Percentiles rank a stretch among this genome's conserved stretches.
Evolutionary conservation across 148 eudicot species (phyloP).

Genomic region (Nyssa sinensis): DNA sequence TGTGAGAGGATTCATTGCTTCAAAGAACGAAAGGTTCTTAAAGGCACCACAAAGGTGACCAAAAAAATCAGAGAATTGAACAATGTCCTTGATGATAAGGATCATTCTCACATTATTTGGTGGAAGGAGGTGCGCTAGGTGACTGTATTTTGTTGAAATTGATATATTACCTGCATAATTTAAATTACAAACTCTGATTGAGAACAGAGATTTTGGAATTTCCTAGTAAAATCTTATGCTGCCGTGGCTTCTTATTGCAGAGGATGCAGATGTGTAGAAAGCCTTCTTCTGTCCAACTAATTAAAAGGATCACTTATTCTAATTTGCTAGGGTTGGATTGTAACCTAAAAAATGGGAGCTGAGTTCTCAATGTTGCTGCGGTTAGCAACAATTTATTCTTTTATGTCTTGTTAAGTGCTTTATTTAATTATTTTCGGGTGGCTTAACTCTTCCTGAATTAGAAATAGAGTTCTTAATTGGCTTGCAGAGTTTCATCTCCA

Average conservation of each 20-base stretch:
- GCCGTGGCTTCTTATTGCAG: constrained; percentile 39
- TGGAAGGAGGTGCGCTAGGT: constrained; percentile 84
- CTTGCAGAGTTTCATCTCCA: not conserved
- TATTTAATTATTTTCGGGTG: not conserved
- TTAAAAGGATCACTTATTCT: constrained; percentile 65
- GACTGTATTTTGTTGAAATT: constrained; percentile 10
- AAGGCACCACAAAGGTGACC: constrained; percentile 37
- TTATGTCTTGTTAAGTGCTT: not conserved
- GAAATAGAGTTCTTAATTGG: not conserved
- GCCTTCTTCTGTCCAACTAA: constrained; percentile 72
- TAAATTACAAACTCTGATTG: not conserved
- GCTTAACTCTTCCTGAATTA: not conserved
- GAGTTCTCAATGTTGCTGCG: constrained; percentile 12
- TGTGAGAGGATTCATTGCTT: constrained; percentile 40
- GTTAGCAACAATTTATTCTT: not conserved
- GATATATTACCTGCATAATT: not conserved
- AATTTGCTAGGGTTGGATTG: constrained; percentile 86
- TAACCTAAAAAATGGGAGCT: constrained; percentile 85
- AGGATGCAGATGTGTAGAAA: constrained; percentile 66
- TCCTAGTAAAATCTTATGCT: not conserved
- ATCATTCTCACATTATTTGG: constrained; percentile 67
- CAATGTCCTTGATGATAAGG: constrained; percentile 52
- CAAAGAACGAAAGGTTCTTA: constrained; percentile 42
- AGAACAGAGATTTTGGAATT: not conserved
- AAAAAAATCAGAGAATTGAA: constrained; percentile 50